phyloP scores from a whole-genome alignment of 108 stramenopile genomes.

The Mayamaea pseudoterrestris region DNA sequence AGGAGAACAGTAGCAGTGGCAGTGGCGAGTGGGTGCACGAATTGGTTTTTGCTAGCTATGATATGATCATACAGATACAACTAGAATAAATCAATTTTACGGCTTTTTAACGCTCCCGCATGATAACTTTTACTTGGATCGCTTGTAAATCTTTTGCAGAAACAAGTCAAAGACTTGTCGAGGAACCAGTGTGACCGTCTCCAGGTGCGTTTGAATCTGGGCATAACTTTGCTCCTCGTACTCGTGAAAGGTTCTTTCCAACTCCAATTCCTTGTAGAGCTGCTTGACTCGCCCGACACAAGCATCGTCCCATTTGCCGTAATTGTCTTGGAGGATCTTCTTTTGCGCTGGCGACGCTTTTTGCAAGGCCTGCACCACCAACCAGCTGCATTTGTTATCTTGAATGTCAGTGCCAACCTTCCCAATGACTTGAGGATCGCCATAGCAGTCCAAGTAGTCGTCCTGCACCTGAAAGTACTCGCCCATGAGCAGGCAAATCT shows the following conservation, averaged over 20 bases:
- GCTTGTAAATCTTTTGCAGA: conserved; percentile 92
- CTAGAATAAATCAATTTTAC: too few relatives aligned
- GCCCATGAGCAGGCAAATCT: conserved; percentile 62
- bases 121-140: conserved; percentile 57
- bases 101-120: not conserved
- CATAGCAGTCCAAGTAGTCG: conserved; percentile 98
- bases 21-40: too few relatives aligned
- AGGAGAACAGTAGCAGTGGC: too few relatives aligned
- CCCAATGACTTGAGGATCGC: conserved; percentile 86
- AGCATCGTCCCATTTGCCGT: conserved; percentile 70
- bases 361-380: conserved; percentile 83
- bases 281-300: conserved; percentile 73
- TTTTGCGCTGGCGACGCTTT: conserved; percentile 31
- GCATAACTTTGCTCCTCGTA: conserved; percentile 81
- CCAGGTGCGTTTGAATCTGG: conserved; percentile 32
- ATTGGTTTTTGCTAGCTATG: too few relatives aligned
- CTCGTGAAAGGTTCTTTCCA: conserved; percentile 52
- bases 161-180: conserved; percentile 70
- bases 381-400: conserved; percentile 99
- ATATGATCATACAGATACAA: too few relatives aligned
- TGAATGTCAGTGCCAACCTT: conserved; percentile 99
- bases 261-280: conserved; percentile 73
- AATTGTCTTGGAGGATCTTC: conserved; percentile 61
- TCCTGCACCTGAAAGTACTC: conserved; percentile 99
- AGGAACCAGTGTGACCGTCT: conserved; percentile 25